Conservation (phyloP, 163 green algal species). For the Chlorella variabilis region DNA sequence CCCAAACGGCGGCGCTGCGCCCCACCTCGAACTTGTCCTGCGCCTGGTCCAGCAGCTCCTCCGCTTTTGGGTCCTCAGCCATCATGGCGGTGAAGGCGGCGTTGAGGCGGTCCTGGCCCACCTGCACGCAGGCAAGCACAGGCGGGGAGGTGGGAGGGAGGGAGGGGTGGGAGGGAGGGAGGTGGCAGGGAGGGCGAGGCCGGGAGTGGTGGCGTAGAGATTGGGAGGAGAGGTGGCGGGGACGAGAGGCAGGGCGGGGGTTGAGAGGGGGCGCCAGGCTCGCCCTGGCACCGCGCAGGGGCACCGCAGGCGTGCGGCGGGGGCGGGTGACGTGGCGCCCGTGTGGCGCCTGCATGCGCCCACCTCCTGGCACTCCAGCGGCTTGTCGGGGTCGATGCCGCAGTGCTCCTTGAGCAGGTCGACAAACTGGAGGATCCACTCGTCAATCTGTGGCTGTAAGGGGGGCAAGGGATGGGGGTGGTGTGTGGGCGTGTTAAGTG, state of each 20-base stretch:
- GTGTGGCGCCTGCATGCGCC: neutral
- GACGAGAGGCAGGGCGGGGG: no score
- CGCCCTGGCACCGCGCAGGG: no score
- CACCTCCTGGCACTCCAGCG: constrained; percentile 74
- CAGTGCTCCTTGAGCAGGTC: constrained; percentile 77
- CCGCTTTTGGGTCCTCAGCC: constrained; percentile 58
- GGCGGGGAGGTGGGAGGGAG: no score
- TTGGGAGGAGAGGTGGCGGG: no score
- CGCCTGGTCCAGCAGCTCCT: constrained; percentile 79
- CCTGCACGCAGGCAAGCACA: constrained; percentile 24
- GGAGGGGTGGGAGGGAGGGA: no score
- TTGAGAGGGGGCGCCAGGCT: no score
- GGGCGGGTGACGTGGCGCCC: no score
- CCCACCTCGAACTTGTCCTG: constrained; percentile 79
- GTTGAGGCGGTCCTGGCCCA: constrained; percentile 65
- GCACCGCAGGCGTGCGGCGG: no score
- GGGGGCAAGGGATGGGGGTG: neutral
- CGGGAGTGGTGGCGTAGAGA: neutral
- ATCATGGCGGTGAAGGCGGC: constrained; percentile 62
- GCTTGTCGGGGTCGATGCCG: constrained; percentile 79
- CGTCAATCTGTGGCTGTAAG: constrained; percentile 71
- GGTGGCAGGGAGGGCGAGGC: neutral
- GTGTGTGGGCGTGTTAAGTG: no score
- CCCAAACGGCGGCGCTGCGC: no score
- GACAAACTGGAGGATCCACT: constrained; percentile 89